Percentiles rank a stretch among this genome's conserved stretches.
phyloP scores from a whole-genome alignment of 495 filamentous ascomycete species.

The Aspergillus bridgeri region DNA sequence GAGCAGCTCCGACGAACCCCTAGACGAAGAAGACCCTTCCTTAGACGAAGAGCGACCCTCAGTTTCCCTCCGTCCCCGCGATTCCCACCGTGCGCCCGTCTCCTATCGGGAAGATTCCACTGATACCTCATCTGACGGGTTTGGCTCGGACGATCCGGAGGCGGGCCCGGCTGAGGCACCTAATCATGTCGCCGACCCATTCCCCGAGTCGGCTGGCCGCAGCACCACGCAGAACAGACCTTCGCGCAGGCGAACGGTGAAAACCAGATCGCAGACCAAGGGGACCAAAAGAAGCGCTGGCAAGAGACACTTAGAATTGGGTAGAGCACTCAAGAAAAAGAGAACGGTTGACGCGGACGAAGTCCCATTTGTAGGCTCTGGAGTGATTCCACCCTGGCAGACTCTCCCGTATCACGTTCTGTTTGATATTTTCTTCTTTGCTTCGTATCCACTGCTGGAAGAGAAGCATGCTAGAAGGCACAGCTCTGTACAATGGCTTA shows the following conservation, averaged over 20 bases:
- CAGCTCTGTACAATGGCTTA: constrained; percentile 56
- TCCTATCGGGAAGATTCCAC: constrained; percentile 48
- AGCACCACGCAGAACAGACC: constrained; percentile 17
- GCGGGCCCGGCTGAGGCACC: constrained; percentile 7
- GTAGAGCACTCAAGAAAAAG: constrained; percentile 28
- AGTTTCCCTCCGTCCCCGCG: constrained; percentile 36
- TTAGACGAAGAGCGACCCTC: constrained; percentile 18
- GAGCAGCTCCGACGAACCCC: constrained; percentile 29
- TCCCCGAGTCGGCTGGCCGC: constrained; percentile 10
- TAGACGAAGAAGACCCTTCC: constrained; percentile 13
- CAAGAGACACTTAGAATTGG: constrained; percentile 20
- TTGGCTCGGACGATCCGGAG: constrained; percentile 2
- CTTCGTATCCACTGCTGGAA: constrained; percentile 59
- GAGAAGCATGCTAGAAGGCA: constrained; percentile 31
- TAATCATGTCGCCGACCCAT: constrained; percentile 6
- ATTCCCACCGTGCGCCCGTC: constrained; percentile 24
- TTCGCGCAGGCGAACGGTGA: constrained; percentile 14
- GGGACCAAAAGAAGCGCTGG: constrained; percentile 16
- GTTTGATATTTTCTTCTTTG: constrained; percentile 63
- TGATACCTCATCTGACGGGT: constrained; percentile 28
- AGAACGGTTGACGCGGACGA: constrained; percentile 21
- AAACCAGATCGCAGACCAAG: constrained; percentile 19
- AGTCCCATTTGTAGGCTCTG: constrained; percentile 27
- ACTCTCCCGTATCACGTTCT: constrained; percentile 70
- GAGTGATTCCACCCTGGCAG: constrained; percentile 62